Evolutionary conservation across 2,329 filamentous ascomycete species (phyloP).

Genomic region (Tolypocladium pustulatum): DNA sequence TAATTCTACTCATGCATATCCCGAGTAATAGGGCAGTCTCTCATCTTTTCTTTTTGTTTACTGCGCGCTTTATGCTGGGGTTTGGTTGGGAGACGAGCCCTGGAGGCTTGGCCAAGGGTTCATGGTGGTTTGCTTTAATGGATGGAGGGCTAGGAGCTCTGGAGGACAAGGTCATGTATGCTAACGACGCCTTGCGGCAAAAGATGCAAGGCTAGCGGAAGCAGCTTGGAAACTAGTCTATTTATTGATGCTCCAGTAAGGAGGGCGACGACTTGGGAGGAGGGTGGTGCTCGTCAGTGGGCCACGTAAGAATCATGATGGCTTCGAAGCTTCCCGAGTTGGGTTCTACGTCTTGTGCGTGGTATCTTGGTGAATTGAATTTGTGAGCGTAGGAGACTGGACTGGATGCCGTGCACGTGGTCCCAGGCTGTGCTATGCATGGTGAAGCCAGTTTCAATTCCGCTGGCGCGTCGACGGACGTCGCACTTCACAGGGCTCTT

Average conservation of each 20-base stretch:
- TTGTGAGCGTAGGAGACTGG: too few relatives aligned
- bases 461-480: neutral
- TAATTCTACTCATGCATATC: slow-evolving; percentile 20
- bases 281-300: neutral
- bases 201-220: neutral
- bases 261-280: neutral
- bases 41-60: slow-evolving; percentile 11
- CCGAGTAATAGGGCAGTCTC: slow-evolving; percentile 10
- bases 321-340: neutral
- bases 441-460: neutral
- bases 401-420: neutral
- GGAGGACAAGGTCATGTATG: neutral
- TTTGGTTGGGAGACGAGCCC: slow-evolving; percentile 15
- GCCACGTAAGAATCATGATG: neutral
- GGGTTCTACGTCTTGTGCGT: neutral
- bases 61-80: neutral
- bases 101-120: slow-evolving; percentile 19
- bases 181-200: neutral
- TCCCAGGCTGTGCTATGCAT: neutral
- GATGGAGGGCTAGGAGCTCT: neutral
- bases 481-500: too few relatives aligned
- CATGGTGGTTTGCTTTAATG: slow-evolving; percentile 9
- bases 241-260: neutral
- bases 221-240: neutral
- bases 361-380: neutral